Evolutionary conservation across 2,329 filamentous ascomycete species (phyloP).

Genomic region (Microcera coccophila): DNA sequence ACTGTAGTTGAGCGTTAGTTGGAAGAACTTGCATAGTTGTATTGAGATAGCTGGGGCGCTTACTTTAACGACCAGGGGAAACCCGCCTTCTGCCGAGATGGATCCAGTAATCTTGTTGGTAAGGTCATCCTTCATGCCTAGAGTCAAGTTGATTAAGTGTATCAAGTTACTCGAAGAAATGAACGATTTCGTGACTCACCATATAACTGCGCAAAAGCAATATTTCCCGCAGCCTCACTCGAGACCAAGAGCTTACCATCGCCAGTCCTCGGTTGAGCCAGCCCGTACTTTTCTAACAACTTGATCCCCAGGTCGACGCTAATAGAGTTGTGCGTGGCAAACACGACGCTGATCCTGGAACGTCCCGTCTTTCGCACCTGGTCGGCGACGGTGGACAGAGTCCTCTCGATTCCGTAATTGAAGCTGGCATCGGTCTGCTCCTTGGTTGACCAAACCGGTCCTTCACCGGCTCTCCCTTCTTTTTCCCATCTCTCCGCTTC

Average conservation of each 20-base stretch:
- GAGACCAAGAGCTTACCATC: constrained; percentile 6
- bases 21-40: too few species aligned
- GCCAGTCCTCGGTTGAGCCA: constrained; percentile 1
- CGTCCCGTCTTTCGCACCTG: constrained; percentile 6
- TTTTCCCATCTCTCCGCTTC: constrained; percentile 14
- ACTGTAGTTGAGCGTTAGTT: not conserved
- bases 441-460: constrained; percentile 12
- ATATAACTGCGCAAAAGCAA: constrained; percentile 13
- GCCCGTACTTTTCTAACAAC: constrained; percentile 6
- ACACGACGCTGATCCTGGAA: constrained; percentile 10
- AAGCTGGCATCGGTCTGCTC: constrained; percentile 10
- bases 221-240: constrained; percentile 9
- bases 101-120: constrained; percentile 14
- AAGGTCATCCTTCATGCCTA: constrained; percentile 17
- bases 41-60: not conserved
- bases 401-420: constrained; percentile 14
- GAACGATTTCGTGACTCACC: constrained; percentile 2
- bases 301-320: constrained; percentile 12
- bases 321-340: constrained; percentile 13
- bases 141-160: not conserved
- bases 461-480: constrained; percentile 6
- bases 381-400: constrained; percentile 4
- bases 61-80: constrained; percentile 16
- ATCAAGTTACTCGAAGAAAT: not conserved
- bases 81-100: constrained; percentile 6